A percentile compares a stretch with the other conserved stretches of the same genome.
Evolutionary conservation across 352 stramenopile genomes (phyloP).

Genomic region (Poterioochromonas sp.): DNA sequence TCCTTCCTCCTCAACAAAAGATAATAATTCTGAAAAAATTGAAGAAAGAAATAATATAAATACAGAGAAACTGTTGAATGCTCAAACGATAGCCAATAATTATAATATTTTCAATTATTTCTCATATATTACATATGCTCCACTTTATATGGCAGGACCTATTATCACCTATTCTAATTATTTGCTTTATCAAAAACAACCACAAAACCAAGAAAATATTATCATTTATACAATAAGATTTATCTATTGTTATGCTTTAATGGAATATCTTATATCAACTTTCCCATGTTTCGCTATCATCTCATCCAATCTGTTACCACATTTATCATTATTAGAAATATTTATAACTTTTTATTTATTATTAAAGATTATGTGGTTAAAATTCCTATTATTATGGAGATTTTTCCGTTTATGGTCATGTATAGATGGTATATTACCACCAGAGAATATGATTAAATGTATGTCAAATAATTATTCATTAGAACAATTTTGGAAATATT

Average conservation of each 20-base stretch:
- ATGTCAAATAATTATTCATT: conserved; percentile 58
- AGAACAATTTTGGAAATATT: conserved; percentile 50
- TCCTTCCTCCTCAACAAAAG: no score
- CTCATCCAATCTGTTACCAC: background rate
- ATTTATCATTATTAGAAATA: background rate
- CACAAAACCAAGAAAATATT: background rate
- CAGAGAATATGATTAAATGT: conserved; percentile 57
- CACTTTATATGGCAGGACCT: conserved; percentile 53
- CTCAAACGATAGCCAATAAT: conserved; percentile 26
- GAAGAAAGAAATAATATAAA: conserved; percentile 34
- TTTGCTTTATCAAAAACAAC: background rate
- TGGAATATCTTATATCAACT: background rate
- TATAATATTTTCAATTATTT: conserved; percentile 47
- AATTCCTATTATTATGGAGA: conserved; percentile 58
- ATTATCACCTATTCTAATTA: conserved; percentile 55
- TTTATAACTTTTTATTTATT: conserved; percentile 40
- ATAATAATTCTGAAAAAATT: conserved; percentile 26
- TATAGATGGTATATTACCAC: conserved; percentile 49
- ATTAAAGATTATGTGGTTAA: conserved; percentile 56
- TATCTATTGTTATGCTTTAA: background rate
- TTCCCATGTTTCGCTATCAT: conserved; percentile 22
- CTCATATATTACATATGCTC: conserved; percentile 51
- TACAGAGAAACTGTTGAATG: no score
- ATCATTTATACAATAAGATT: conserved; percentile 8
- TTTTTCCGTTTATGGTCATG: conserved; percentile 51